Percentiles rank a stretch among this genome's conserved stretches.
These are phyloP conservation scores for Debaryomyces sp. DNA, from an alignment of 1,139 yeast species.

Conservation along the genomic window DNA sequence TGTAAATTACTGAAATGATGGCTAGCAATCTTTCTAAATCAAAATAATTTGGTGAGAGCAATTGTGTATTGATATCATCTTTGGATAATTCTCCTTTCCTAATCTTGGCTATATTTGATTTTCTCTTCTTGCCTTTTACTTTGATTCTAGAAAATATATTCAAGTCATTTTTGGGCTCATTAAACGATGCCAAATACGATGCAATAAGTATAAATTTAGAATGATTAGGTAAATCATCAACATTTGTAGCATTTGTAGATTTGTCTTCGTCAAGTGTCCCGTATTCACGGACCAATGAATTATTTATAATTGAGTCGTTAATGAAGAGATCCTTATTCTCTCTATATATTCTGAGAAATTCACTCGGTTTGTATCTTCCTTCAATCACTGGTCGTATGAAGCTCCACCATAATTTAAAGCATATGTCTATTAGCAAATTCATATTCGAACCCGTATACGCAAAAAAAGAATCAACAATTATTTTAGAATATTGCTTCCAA, in stretches of 20 bases:
- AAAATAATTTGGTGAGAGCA: constrained; percentile 62
- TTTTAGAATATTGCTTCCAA: constrained; percentile 51
- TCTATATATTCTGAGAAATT: constrained; percentile 51
- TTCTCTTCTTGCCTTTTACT: constrained; percentile 41
- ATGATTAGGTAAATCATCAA: constrained; percentile 50
- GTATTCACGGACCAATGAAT: constrained; percentile 32
- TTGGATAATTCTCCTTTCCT: constrained; percentile 41
- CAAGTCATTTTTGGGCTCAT: constrained; percentile 61
- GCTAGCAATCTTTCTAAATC: constrained; percentile 72
- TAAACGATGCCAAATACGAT: constrained; percentile 70
- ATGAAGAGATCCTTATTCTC: constrained; percentile 43
- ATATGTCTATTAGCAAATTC: constrained; percentile 42
- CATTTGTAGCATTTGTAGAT: constrained; percentile 16
- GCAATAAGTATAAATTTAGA: constrained; percentile 69
- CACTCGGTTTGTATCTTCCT: constrained; percentile 34
- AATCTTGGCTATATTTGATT: constrained; percentile 32
- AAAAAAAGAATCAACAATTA: constrained; percentile 54
- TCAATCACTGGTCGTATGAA: constrained; percentile 45
- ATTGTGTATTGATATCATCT: constrained; percentile 52
- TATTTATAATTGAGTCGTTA: constrained; percentile 42
- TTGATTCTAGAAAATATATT: constrained; percentile 62
- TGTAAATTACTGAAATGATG: constrained; percentile 59
- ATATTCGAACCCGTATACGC: constrained; percentile 60
- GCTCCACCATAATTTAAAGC: constrained; percentile 51
- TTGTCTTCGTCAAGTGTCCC: constrained; percentile 25